A percentile compares a stretch with the other conserved stretches of the same genome.
Conservation (phyloP, 148 eudicot species). For the Agrostemma githago region DNA sequence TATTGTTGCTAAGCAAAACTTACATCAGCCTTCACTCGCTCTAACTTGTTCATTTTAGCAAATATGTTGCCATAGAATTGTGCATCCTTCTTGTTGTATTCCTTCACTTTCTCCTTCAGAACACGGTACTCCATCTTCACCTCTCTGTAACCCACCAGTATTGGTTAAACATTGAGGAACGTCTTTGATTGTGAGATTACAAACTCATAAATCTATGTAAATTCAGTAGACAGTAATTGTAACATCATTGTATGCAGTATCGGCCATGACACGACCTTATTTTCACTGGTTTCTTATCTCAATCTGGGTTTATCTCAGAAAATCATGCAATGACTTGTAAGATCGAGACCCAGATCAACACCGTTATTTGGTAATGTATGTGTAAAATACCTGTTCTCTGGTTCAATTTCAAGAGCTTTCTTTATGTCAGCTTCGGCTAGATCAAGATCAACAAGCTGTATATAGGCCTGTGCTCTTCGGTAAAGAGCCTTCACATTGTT, state of each 20-base stretch:
- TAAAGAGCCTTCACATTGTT: conserved; percentile 91
- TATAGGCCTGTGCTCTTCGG: conserved; percentile 93
- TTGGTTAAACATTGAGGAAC: too few species aligned
- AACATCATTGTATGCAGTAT: too few species aligned
- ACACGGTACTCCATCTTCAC: conserved; percentile 81
- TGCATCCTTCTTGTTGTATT: conserved; percentile 80
- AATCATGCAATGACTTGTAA: too few species aligned
- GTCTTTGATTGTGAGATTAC: too few species aligned
- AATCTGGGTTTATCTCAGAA: too few species aligned
- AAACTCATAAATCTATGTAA: too few species aligned
- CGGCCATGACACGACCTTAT: too few species aligned
- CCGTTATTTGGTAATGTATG: too few species aligned
- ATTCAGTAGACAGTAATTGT: too few species aligned
- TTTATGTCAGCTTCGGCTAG: conserved; percentile 87
- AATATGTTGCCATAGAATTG: conserved; percentile 85
- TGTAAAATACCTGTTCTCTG: conserved; percentile 58
- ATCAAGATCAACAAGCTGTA: conserved; percentile 70
- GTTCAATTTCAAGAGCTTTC: conserved; percentile 89
- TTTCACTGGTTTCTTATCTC: too few species aligned
- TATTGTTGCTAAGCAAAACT: not conserved
- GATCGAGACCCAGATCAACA: too few species aligned
- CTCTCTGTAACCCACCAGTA: conserved; percentile 42
- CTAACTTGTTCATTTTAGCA: conserved; percentile 23
- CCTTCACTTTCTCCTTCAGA: conserved; percentile 80
- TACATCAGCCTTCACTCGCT: conserved; percentile 20